These are phyloP conservation scores for Malus hybrid DNA, from an alignment of 331 rosid species.

Conservation along the genomic window DNA sequence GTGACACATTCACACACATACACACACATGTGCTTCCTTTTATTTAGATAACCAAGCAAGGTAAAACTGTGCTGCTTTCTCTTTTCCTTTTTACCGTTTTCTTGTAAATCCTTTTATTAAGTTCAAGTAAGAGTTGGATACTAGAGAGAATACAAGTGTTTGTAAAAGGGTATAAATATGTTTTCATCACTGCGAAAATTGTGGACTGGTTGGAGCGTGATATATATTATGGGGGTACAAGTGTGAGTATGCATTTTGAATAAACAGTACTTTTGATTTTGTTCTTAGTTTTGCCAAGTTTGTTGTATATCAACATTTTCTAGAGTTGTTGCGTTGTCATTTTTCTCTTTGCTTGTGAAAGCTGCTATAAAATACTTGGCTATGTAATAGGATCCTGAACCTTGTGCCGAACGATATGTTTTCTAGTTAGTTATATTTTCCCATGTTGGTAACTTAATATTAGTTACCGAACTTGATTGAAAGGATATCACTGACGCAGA, in stretches of 20 bases:
- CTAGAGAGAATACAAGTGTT: not conserved
- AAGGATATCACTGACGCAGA: not conserved
- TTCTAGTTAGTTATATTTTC: not conserved
- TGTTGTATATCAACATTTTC: not conserved
- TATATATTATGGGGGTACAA: not conserved
- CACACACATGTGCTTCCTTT: not conserved
- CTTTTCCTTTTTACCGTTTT: not conserved
- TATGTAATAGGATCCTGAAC: not conserved
- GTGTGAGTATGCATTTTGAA: not conserved
- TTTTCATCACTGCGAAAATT: not conserved
- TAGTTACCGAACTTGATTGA: not conserved
- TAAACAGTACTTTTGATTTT: not conserved
- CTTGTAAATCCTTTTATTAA: not conserved
- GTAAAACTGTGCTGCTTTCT: not conserved
- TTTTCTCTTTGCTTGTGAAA: not conserved
- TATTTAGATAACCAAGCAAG: not conserved
- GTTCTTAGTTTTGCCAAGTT: not conserved
- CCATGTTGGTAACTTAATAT: not conserved
- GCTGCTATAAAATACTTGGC: not conserved
- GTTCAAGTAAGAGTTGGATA: not conserved
- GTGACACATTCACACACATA: not conserved
- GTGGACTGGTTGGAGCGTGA: not conserved
- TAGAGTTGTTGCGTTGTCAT: not conserved
- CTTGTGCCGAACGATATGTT: not conserved
- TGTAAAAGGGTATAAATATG: not conserved